These are phyloP conservation scores for Schizophyllum commune DNA, from an alignment of 1,284 basidiomycete species.

Conservation along the genomic window DNA sequence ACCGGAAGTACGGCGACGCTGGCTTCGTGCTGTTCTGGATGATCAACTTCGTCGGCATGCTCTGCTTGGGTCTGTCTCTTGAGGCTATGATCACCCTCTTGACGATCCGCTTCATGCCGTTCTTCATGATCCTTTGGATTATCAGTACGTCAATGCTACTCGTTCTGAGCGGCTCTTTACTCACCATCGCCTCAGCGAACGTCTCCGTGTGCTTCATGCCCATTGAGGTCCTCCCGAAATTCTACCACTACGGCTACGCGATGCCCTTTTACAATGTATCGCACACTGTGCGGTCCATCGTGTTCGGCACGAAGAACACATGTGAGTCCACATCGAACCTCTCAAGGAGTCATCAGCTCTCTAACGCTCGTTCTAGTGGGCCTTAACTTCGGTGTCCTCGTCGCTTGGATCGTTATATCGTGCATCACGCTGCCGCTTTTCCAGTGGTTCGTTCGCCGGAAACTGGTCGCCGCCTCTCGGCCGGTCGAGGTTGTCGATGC, in stretches of 20 bases:
- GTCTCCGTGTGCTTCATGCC: conserved; percentile 61
- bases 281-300: conserved; percentile 49
- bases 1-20: conserved; percentile 39
- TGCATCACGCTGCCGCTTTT: conserved; percentile 42
- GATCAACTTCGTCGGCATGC: conserved; percentile 59
- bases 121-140: conserved; percentile 63
- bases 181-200: conserved; percentile 37
- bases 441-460: conserved; percentile 30
- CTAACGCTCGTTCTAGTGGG: conserved; percentile 34
- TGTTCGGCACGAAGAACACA: conserved; percentile 62
- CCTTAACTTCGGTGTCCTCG: conserved; percentile 49
- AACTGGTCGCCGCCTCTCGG: not conserved
- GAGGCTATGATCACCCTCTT: conserved; percentile 56
- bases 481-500: no score
- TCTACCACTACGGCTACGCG: conserved; percentile 64
- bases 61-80: conserved; percentile 42
- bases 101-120: conserved; percentile 43
- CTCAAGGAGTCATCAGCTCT: not conserved
- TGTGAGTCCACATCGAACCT: conserved; percentile 30
- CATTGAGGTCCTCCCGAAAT: conserved; percentile 54
- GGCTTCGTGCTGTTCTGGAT: conserved; percentile 77
- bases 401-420: conserved; percentile 47
- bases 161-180: conserved; percentile 11
- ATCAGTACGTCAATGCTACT: conserved; percentile 36
- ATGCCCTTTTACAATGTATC: conserved; percentile 70